Evolutionary conservation across 805 yeast genomes (phyloP), one percentile per base, ranked within the genome.

Genomic region (Candida alai): DNA sequence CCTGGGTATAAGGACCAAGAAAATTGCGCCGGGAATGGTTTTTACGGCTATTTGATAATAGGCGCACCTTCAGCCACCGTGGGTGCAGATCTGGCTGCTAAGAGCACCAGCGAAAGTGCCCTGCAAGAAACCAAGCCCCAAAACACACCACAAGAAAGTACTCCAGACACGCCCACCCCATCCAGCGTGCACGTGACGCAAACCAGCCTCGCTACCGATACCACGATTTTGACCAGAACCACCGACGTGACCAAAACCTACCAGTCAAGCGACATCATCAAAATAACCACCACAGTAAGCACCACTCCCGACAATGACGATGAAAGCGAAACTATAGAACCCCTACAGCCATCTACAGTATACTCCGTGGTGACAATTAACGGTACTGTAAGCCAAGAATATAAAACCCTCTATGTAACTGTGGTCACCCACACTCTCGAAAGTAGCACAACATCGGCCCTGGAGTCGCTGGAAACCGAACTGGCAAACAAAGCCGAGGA

Each of bases 31-130:
- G 52, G 52, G 3, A 39, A 60, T 24, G 74, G 73, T 1, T 59
- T 63, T n/a, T 80, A 51, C 47, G 84, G 80, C 2, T 80, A 80
- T 50, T 60, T 76, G 5, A 58, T 65, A 28, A 37, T 76, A 5
- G 45, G 45, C 10, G 25, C 26, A 9, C 49, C 49, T 3, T 39
- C 42, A 19, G 41, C 47, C 7, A 45, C 56, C 1, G 39, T 36
- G 17, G 36, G 16, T 19, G 5, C n/a, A n/a, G n/a, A n/a, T n/a
- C n/a, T n/a, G 3, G 27, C 13, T 24, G 9, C 8, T 9, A 9
- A 10, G 13, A 6, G n/a, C 19, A 18, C 18, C 8, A 13, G 8
- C 11, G 28, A 24, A 13, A 12, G 27, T 14, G 30, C 19, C 19
- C 20, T 25, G 8, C 17, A 32, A 10, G 28, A 20, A 22, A 41